Evolutionary conservation across 1,284 basidiomycete genomes (phyloP), one percentile per base, ranked within the genome.

Genomic region (Boletus semigastroideus): DNA sequence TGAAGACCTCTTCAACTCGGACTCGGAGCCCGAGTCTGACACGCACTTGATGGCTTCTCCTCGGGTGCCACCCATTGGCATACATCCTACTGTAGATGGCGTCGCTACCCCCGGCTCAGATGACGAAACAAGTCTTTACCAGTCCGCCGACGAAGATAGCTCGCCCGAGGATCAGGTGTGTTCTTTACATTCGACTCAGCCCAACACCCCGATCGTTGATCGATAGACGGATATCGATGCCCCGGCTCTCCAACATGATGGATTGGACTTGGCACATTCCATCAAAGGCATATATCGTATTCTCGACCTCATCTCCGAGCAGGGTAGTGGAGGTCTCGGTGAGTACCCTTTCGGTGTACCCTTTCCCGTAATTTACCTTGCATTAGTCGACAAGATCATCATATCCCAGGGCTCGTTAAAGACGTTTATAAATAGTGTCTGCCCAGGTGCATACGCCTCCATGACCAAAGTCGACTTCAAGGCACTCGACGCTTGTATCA

Each of bases 301-400:
- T 27, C 66, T 83, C 14, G 78, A 83, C 51, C 67, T 82, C 5
- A 74, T 82, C 48, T 71, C 66, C 19, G 82, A 83, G 55, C 69
- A 72, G 37, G 75, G 77, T 1, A 78, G 73, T 39, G 73, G 78
- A 2, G 80, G 82, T 11, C 67, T 78, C 6, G 79, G 80, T 79
- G 57, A 58, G 69, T 38, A 28, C 43, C 19, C 30, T 10, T 12
- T 16, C 1, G 1, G 16, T 7, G 2, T 9, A 0, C 14, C 11
- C 28, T 12, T 28, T 41, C 14, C 30, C 11, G 34, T 33, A 2
- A 1, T 30, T 36, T n/a, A 41, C 45, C 0, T 25, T 13, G 37
- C 16, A 19, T 46, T 53, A 83, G 79, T 79, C 38, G 79, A 82
- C 52, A 83, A 84, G 57, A 73, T 84, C 34, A 75, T 84, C 61